phyloP scores from a whole-genome alignment of 441 rosid genomes.

The Corymbia citriodora region DNA sequence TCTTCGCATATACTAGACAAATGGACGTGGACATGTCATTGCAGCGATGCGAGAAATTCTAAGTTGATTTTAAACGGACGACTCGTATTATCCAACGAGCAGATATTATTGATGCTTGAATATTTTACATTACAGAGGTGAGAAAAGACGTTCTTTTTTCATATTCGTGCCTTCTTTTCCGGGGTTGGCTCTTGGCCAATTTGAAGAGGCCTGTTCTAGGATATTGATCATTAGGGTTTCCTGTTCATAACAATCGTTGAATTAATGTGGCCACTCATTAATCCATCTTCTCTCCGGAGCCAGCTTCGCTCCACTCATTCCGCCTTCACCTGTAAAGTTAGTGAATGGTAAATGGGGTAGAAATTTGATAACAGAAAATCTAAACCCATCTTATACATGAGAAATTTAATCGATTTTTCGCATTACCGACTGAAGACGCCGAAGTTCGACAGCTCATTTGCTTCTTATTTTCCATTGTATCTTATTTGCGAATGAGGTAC shows the following conservation, averaged over 20 bases:
- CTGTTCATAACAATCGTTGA: accelerated
- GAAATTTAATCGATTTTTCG: no score
- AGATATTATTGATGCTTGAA: neutral
- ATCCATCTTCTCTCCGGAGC: neutral
- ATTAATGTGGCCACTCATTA: neutral
- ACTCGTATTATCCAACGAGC: neutral
- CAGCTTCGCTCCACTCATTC: neutral
- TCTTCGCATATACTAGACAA: no score
- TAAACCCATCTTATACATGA: neutral
- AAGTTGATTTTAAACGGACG: neutral
- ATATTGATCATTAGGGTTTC: neutral
- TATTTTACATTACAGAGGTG: no score
- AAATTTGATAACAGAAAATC: neutral
- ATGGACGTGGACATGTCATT: accelerated
- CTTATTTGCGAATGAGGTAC: neutral
- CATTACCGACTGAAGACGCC: neutral
- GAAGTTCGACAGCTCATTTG: accelerated
- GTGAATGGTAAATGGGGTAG: neutral
- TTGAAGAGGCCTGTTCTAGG: neutral
- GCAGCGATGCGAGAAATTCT: neutral
- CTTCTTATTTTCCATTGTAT: neutral
- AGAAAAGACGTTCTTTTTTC: no score
- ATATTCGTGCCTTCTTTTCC: neutral
- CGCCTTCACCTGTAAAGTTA: neutral
- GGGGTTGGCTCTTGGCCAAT: neutral